These are phyloP conservation scores for Lasiosphaeria miniovina DNA, from an alignment of 495 filamentous ascomycete genomes.

Conservation along the genomic window DNA sequence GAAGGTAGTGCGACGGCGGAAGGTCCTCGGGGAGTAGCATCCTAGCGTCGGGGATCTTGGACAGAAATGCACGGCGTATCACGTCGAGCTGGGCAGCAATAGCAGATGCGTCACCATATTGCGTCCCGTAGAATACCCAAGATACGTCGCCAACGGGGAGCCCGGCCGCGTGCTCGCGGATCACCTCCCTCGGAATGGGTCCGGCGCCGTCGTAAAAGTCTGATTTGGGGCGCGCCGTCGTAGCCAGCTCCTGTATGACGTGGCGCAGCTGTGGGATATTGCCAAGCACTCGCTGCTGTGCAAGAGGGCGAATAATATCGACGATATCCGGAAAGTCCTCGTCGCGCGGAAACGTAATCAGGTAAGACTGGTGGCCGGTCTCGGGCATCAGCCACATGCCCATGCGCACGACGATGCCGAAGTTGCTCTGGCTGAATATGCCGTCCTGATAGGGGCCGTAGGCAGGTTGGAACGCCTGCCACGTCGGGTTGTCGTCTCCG, in stretches of 20 bases:
- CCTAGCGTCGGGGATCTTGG: conserved; percentile 35
- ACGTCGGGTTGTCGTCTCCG: conserved; percentile 36
- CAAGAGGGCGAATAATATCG: conserved; percentile 52
- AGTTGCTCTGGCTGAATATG: conserved; percentile 54
- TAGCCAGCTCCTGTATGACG: conserved; percentile 45
- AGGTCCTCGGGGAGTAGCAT: conserved; percentile 42
- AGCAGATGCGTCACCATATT: conserved; percentile 46
- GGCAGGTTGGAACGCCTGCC: conserved; percentile 51
- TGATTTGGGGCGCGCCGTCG: conserved; percentile 37
- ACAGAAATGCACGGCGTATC: conserved; percentile 42
- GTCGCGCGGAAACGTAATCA: conserved; percentile 49
- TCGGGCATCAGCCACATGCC: conserved; percentile 52
- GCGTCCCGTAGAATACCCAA: conserved; percentile 54
- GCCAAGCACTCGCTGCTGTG: conserved; percentile 44
- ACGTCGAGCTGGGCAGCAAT: conserved; percentile 38
- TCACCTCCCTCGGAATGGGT: conserved; percentile 37
- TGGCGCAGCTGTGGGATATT: conserved; percentile 53
- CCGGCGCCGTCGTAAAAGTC: conserved; percentile 21
- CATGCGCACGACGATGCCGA: conserved; percentile 57
- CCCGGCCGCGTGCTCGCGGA: conserved; percentile 26
- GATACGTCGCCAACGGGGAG: conserved; percentile 36
- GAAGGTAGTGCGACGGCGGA: conserved; percentile 25
- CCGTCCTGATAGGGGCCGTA: conserved; percentile 56
- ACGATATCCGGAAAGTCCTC: conserved; percentile 49
- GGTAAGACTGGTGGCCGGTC: conserved; percentile 44